Conservation (phyloP, 2,329 filamentous ascomycete species). For the Aurifilum marmelostoma region DNA sequence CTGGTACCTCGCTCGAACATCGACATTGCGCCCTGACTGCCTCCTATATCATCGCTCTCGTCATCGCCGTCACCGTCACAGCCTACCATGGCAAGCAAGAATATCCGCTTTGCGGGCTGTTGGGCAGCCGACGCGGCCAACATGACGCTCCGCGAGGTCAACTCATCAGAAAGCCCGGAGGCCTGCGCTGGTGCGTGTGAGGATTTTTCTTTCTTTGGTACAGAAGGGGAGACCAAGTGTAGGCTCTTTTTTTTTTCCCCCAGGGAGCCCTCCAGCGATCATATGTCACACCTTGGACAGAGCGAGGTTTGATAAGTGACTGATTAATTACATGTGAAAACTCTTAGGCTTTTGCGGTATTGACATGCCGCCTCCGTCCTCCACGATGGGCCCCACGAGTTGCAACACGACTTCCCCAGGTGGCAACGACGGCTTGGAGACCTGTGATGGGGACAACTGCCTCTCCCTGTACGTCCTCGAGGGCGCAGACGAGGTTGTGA, state of each 20-base stretch:
- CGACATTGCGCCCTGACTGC: neutral
- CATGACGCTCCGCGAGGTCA: neutral
- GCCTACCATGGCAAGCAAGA: neutral
- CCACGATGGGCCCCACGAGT: neutral
- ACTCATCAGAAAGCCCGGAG: neutral
- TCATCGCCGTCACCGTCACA: neutral
- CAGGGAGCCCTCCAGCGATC: too few species aligned
- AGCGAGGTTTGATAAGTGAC: too few species aligned
- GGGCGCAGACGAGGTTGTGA: neutral
- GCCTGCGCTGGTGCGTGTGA: neutral
- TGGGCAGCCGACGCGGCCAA: constrained; percentile 1
- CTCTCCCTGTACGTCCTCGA: neutral
- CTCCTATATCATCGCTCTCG: too few species aligned
- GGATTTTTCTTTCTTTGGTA: neutral
- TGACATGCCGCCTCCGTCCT: neutral
- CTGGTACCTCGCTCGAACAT: too few species aligned
- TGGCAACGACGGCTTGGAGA: neutral
- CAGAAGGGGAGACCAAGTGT: neutral
- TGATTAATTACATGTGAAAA: too few species aligned
- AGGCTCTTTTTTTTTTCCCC: too few species aligned
- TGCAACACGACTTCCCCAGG: neutral
- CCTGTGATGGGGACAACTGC: neutral
- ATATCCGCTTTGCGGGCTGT: constrained; percentile 6
- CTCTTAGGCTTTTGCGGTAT: neutral
- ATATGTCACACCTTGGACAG: too few species aligned